Conservation (phyloP, 306 rosid genomes). For the Rosa lucieae region DNA sequence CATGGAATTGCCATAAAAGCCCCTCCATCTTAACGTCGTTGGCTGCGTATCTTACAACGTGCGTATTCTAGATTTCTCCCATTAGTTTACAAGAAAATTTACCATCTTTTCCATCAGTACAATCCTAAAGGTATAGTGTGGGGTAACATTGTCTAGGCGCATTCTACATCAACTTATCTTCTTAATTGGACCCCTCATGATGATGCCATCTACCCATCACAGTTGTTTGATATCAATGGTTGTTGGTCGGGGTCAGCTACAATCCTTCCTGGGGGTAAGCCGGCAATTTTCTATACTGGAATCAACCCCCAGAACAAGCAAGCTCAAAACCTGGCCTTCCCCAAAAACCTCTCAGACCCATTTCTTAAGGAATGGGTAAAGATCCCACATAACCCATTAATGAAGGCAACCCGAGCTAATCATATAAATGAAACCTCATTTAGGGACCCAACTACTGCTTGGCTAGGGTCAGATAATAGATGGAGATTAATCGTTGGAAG, state of each 20-base stretch:
- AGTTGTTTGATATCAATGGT: slow-evolving; percentile 47
- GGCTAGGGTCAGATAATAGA: slow-evolving; percentile 56
- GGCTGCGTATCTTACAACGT: too few relatives aligned
- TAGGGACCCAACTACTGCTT: slow-evolving; percentile 83
- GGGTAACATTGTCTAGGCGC: slow-evolving; percentile 89
- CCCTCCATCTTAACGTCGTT: too few relatives aligned
- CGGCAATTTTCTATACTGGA: slow-evolving; percentile 77
- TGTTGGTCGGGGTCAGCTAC: slow-evolving; percentile 49
- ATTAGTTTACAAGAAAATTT: slow-evolving; percentile 55
- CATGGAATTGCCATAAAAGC: too few relatives aligned
- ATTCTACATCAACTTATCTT: slow-evolving; percentile 71
- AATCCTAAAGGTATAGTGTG: slow-evolving; percentile 59
- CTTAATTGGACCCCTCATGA: slow-evolving; percentile 71
- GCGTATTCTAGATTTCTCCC: slow-evolving; percentile 20
- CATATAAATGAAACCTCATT: slow-evolving; percentile 55
- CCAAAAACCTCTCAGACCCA: slow-evolving; percentile 73
- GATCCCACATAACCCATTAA: slow-evolving; percentile 54
- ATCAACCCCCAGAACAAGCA: slow-evolving; percentile 49
- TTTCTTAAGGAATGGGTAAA: slow-evolving; percentile 71
- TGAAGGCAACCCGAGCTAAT: slow-evolving; percentile 49
- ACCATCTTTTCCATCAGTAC: slow-evolving; percentile 40
- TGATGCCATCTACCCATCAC: slow-evolving; percentile 65
- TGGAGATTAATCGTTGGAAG: too few relatives aligned
- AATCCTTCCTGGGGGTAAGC: slow-evolving; percentile 52
- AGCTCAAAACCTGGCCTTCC: slow-evolving; percentile 67